Conservation (phyloP, 805 yeast species). For the Kodamaea kaohsiungensis region DNA sequence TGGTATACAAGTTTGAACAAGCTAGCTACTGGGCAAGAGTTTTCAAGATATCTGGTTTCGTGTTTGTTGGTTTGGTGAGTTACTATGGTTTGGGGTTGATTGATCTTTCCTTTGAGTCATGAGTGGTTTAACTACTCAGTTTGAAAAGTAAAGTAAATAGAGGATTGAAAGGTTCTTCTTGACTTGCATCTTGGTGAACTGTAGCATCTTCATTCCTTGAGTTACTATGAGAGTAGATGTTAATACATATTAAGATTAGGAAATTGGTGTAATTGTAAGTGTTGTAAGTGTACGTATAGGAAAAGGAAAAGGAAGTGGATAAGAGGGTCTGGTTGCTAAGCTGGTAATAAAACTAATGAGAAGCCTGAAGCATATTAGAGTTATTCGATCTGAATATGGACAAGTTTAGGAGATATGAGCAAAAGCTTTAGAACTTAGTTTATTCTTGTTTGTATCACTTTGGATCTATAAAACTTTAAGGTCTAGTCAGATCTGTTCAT, state of each 20-base stretch:
- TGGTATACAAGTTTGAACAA: constrained; percentile 63
- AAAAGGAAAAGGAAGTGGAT: too few relatives aligned
- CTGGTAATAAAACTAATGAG: too few relatives aligned
- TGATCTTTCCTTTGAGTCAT: constrained; percentile 25
- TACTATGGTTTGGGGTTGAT: constrained; percentile 46
- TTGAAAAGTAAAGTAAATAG: not conserved
- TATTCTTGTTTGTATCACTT: too few relatives aligned
- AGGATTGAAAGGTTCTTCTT: not conserved
- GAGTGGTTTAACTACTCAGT: not conserved
- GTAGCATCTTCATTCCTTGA: not conserved
- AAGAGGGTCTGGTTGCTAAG: too few relatives aligned
- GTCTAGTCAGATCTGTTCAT: too few relatives aligned
- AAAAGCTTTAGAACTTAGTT: too few relatives aligned
- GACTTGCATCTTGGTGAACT: not conserved
- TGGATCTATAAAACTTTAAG: too few relatives aligned
- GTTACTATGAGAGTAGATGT: not conserved
- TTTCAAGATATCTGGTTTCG: constrained; percentile 57
- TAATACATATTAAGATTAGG: not conserved
- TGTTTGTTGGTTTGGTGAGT: constrained; percentile 60
- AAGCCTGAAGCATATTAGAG: too few relatives aligned
- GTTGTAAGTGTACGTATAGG: too few relatives aligned
- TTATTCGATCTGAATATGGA: too few relatives aligned
- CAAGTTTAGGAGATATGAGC: too few relatives aligned
- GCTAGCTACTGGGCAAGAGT: constrained; percentile 64
- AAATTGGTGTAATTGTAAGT: not conserved